These are phyloP conservation scores for Exophiala aquamarina DNA, from an alignment of 2,329 filamentous ascomycete species.

Conservation along the genomic window DNA sequence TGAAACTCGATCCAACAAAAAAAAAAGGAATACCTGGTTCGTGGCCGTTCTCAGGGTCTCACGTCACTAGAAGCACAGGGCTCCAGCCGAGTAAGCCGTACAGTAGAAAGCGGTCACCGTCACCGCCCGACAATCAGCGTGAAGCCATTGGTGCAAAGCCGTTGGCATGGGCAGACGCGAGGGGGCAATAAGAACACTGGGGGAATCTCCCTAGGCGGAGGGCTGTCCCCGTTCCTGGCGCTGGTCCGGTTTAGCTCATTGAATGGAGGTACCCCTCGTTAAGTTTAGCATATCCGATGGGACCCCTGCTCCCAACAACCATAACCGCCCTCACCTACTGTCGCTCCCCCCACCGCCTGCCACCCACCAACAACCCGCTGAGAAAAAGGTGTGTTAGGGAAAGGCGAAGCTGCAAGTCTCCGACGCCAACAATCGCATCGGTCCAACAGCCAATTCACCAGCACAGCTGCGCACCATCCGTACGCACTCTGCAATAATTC, in stretches of 20 bases:
- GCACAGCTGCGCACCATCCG: not conserved
- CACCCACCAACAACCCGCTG: not conserved
- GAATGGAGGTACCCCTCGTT: slow-evolving; percentile 5
- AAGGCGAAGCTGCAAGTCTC: slow-evolving; percentile 15
- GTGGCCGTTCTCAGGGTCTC: not conserved
- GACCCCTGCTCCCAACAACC: slow-evolving; percentile 23
- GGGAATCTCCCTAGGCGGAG: no score
- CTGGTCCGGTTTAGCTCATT: slow-evolving; percentile 5
- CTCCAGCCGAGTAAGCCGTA: not conserved
- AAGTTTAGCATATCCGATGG: slow-evolving; percentile 18
- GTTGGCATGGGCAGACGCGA: no score
- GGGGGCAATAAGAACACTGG: no score
- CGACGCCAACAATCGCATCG: slow-evolving; percentile 20
- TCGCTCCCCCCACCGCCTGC: not conserved
- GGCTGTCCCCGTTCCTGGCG: slow-evolving; percentile 17
- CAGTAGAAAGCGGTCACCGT: slow-evolving; percentile 1
- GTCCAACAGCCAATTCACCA: not conserved
- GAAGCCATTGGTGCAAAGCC: not conserved
- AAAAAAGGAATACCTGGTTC: not conserved
- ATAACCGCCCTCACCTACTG: slow-evolving; percentile 6
- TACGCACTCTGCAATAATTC: slow-evolving; percentile 7
- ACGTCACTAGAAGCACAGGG: not conserved
- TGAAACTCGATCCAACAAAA: slow-evolving; percentile 2
- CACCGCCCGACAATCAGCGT: not conserved
- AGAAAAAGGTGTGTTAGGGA: slow-evolving; percentile 13